Evolutionary conservation across 2,329 filamentous ascomycete species (phyloP).

Genomic region (Colletotrichum lindemuthianum): DNA sequence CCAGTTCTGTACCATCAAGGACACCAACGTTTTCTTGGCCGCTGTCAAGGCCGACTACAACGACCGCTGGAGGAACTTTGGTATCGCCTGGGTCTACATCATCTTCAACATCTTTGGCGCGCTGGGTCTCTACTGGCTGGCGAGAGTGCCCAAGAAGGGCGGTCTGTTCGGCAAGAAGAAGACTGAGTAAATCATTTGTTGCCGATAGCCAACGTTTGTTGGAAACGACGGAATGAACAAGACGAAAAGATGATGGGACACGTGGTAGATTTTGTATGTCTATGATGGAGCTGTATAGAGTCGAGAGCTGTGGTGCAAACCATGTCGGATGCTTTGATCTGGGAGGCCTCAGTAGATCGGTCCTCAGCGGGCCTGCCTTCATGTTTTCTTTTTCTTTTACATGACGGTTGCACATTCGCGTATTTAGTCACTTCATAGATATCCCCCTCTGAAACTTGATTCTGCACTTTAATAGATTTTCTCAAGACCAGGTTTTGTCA

Average conservation of each 20-base stretch:
- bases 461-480: too few species aligned
- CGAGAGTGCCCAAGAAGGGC: constrained; percentile 55
- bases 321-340: too few species aligned
- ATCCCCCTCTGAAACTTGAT: too few species aligned
- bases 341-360: too few species aligned
- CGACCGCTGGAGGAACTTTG: constrained; percentile 76
- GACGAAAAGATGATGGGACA: neutral
- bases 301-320: too few species aligned
- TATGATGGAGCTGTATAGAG: too few species aligned
- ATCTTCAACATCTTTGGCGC: constrained; percentile 61
- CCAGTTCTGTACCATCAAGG: constrained; percentile 61
- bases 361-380: too few species aligned
- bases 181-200: constrained; percentile 39
- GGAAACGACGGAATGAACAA: constrained; percentile 6
- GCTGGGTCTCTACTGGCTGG: constrained; percentile 58
- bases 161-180: constrained; percentile 45
- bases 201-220: neutral
- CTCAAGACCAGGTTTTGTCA: too few species aligned
- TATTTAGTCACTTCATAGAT: too few species aligned
- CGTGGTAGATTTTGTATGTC: neutral
- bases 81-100: constrained; percentile 67
- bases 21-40: constrained; percentile 64
- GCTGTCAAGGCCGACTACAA: constrained; percentile 61
- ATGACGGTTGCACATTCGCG: too few species aligned
- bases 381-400: too few species aligned